phyloP scores from a whole-genome alignment of 2,329 filamentous ascomycete species.

The Pestalotiopsis sp. region DNA sequence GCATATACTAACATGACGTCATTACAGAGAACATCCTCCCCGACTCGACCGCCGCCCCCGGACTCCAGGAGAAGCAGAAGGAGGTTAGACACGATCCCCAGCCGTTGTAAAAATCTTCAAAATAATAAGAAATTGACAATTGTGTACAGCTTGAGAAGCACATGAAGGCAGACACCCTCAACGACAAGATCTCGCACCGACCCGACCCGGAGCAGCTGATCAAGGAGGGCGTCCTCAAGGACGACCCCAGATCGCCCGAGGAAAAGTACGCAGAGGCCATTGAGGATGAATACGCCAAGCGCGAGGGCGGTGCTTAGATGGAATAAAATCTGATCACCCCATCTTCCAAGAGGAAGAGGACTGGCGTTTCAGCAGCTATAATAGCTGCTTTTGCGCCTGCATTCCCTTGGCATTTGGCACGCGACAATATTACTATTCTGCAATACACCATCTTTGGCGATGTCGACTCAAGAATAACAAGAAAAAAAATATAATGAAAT shows the following conservation, averaged over 20 bases:
- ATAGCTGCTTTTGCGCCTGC: neutral
- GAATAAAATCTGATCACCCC: neutral
- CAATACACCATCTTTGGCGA: neutral
- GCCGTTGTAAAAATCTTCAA: neutral
- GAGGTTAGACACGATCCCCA: conserved; percentile 50
- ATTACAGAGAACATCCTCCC: conserved; percentile 81
- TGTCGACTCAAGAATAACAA: neutral
- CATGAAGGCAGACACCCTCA: conserved; percentile 85
- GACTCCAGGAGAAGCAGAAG: conserved; percentile 77
- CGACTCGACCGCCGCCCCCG: conserved; percentile 75
- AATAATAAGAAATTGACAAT: neutral
- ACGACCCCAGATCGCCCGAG: conserved; percentile 63
- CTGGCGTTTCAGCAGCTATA: neutral
- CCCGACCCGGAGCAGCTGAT: conserved; percentile 78
- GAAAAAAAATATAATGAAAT: neutral
- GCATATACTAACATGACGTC: conserved; percentile 25
- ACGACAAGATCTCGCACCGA: conserved; percentile 81
- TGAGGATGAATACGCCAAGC: conserved; percentile 66
- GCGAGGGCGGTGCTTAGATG: conserved; percentile 60
- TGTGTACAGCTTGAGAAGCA: conserved; percentile 69
- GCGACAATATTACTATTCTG: neutral
- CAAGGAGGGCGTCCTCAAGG: conserved; percentile 76
- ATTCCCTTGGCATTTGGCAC: neutral
- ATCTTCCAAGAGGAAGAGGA: neutral
- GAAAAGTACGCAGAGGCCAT: conserved; percentile 64